Base-by-base conservation (phyloP, 345 rosid species). In the Populus ilicifolia region DNA sequence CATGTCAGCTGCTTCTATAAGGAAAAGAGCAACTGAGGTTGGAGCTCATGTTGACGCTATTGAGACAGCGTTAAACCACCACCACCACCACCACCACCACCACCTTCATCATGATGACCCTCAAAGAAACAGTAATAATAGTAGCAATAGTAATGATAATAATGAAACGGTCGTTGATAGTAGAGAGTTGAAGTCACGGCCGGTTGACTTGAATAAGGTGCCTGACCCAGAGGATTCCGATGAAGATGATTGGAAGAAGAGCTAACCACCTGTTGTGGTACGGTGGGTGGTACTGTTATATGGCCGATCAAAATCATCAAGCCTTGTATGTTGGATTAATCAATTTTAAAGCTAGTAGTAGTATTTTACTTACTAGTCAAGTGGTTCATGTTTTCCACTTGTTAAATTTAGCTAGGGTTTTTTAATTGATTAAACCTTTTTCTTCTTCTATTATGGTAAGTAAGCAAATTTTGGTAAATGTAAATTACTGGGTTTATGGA, bases 201-300 rank as follows among this genome's bases (percentile, higher is more conserved):
- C 93, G 87, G 95, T 91, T 63, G 99, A 93, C 80, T 84, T 96
- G 92, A 96, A 96, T 77, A 92, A 96, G 77, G 4, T 89, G 71
- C 99, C 99, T 84, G 97, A 93, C 89, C 95, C 97, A 84, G 99
- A 96, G 78, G 93, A 88, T 75, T 87, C 85, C 73, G 94, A 89
- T 72, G 87, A 76, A 66, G 96, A 89, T 68, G 97, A 89, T 59
- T 89, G 88, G 86, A 85, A 82, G 44, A 61, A 43, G 77, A 76
- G 68, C 70, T 80, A 64, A 36, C 50, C 41, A 35, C 12, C 54
- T 16, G 16, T 38, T n/a, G 69, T 23, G 36, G 64, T 18, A 39
- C 17, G 65, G 63, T 52, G 73, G 68, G 77, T 68, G 80, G 75
- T 76, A 72, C 35, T 72, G 75, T 43, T 56, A 56, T 33, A 73